Base-by-base conservation (phyloP, 1,284 basidiomycete genomes). In the Naganishia sp. region DNA sequence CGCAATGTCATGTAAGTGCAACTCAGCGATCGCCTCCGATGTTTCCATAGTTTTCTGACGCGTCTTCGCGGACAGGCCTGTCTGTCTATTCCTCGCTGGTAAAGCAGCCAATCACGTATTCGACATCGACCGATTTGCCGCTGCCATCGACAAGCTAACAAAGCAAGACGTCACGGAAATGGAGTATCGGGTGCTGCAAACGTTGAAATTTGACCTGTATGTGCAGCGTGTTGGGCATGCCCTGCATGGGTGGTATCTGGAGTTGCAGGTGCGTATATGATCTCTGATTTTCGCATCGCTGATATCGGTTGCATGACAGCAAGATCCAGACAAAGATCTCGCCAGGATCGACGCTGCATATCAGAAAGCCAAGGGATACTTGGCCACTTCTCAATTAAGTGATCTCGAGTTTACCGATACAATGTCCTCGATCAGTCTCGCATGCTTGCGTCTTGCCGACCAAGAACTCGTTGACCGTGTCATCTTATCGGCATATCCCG, bases 101-200 rank as follows among this genome's bases (percentile, higher is more conserved):
- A 99, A 99, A 82, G 96, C 96, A 15, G 95, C 93, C 42, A 98
- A 99, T 75, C 87, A 90, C 72, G 89, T 91, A 1, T 89, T 98
- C 60, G 87, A 92, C 2, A 83, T 98, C 64, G 89, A 94, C 69
- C 80, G 84, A 1, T 99, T 96, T 78, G 88, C 90, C 0, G 82
- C 85, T 0, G 85, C 86, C 68, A 90, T 96, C 63, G 88, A 90
- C 0, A 89, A 88, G 69, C 90, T 92, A 2, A 81, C 84, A 3
- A 85, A 88, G 5, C 84, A 85, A 11, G 92, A 94, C 73, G 90
- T 99, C 7, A 85, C 96, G 51, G 90, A 93, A 63, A 85, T 96
- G 49, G 95, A 99, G 78, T 99, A 98, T 75, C 85, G 96, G 15
- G 89, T 99, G 13, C 90, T 93, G 0, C 96, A 98, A 79, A 92